Conservation (phyloP, 164 flowering plant species). For the Dillenia turbinata region DNA sequence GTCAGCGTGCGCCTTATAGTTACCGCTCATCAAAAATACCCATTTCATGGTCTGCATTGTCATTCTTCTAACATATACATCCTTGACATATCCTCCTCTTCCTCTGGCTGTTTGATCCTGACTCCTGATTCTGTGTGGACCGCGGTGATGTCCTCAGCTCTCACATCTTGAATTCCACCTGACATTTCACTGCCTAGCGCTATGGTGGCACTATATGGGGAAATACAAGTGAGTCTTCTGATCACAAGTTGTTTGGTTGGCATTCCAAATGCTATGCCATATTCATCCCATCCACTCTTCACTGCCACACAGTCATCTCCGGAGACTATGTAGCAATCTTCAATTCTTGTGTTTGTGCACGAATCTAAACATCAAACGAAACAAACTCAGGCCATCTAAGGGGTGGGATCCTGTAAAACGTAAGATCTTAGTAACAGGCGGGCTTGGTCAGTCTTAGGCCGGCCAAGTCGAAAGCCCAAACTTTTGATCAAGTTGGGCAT, state of each 20-base stretch:
- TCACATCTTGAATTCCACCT: conserved; percentile 56
- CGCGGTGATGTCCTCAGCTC: conserved; percentile 57
- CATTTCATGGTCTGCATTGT: conserved; percentile 57
- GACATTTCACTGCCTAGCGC: conserved; percentile 80
- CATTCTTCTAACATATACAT: conserved; percentile 46
- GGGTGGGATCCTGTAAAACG: no score
- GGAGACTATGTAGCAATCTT: conserved; percentile 69
- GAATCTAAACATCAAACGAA: conserved; percentile 35
- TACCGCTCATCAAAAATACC: conserved; percentile 66
- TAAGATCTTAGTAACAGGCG: no score
- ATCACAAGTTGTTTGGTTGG: conserved; percentile 54
- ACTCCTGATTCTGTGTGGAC: conserved; percentile 57
- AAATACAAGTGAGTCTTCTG: conserved; percentile 58
- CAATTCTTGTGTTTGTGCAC: conserved; percentile 52
- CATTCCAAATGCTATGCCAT: conserved; percentile 54
- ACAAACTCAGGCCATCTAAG: background rate
- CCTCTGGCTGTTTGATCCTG: conserved; percentile 63
- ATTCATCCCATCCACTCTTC: conserved; percentile 79
- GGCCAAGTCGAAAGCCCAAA: no score
- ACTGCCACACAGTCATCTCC: conserved; percentile 75
- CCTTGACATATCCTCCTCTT: conserved; percentile 56
- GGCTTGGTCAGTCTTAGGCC: no score
- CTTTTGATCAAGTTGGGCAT: no score
- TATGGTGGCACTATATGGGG: conserved; percentile 59
- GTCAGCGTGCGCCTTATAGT: conserved; percentile 55